A percentile compares a stretch with the other conserved stretches of the same genome.
Evolutionary conservation across 2,329 filamentous ascomycete species (phyloP).

Genomic region (Stachybotrys elegans): DNA sequence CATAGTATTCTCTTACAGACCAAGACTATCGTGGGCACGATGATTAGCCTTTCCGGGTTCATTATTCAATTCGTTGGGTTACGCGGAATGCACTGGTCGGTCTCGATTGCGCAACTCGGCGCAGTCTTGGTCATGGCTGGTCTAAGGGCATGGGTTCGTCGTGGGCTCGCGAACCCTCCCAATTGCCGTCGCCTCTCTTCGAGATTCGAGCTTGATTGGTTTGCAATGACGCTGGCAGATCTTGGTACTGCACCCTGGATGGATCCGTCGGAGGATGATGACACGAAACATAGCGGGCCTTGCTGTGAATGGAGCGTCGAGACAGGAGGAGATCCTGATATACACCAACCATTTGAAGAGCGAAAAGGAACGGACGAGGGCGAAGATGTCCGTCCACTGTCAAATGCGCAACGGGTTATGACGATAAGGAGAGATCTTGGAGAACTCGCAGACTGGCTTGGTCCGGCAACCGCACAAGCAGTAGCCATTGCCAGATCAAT

Average conservation of each 20-base stretch:
- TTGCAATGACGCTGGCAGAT: slow-evolving; percentile 12
- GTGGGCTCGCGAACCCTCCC: slow-evolving; percentile 3
- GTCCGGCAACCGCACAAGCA: slow-evolving; percentile 11
- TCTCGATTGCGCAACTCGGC: slow-evolving; percentile 17
- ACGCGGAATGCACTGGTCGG: slow-evolving; percentile 20
- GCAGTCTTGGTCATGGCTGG: slow-evolving; percentile 17
- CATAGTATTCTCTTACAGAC: not conserved
- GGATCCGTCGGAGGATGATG: not conserved
- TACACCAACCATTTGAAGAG: not conserved
- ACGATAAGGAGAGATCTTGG: slow-evolving; percentile 12
- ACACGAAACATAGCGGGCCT: not conserved
- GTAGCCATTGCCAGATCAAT: slow-evolving; percentile 12
- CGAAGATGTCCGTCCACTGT: not conserved
- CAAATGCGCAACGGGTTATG: slow-evolving; percentile 9
- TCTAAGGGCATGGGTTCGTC: slow-evolving; percentile 18
- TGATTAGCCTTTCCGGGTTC: slow-evolving; percentile 17
- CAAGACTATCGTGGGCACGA: slow-evolving; percentile 5
- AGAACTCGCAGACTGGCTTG: slow-evolving; percentile 14
- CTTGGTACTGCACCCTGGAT: slow-evolving; percentile 4
- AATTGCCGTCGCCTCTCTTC: slow-evolving; percentile 6
- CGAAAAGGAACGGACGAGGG: not conserved
- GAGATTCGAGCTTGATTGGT: slow-evolving; percentile 21
- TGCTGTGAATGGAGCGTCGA: not conserved
- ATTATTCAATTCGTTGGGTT: slow-evolving; percentile 22
- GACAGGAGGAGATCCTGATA: not conserved